A percentile compares a stretch with the other conserved stretches of the same genome.
Evolutionary conservation across 345 rosid species (phyloP).

Genomic region (Euphorbia peplus): DNA sequence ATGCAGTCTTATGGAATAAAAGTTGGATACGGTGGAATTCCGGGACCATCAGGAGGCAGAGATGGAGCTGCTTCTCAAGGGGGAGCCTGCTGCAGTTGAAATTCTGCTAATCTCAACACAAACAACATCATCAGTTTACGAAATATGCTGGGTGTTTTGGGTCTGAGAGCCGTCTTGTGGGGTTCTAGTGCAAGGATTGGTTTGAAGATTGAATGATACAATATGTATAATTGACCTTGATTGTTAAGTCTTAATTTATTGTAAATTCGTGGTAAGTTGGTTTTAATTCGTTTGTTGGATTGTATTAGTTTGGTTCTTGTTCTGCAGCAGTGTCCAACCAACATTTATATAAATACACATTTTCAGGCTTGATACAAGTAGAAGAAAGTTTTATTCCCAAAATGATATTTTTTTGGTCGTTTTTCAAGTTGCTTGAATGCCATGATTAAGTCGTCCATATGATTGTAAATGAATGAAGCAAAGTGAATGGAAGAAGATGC

Average conservation of each 20-base stretch:
- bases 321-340: neutral
- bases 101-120: neutral
- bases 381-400: too few relatives aligned
- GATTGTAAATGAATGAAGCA: too few relatives aligned
- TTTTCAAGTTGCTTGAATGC: too few relatives aligned
- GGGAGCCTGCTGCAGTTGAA: conserved; percentile 88
- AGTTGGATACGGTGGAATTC: conserved; percentile 94
- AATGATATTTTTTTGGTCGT: too few relatives aligned
- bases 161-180: neutral
- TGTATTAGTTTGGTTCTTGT: neutral
- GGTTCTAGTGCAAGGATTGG: conserved; percentile 1
- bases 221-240: conserved; percentile 2
- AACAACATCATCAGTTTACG: neutral
- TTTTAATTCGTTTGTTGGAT: neutral
- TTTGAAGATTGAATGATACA: neutral
- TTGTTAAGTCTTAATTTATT: conserved; percentile 8
- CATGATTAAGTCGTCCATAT: too few relatives aligned
- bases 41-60: conserved; percentile 90
- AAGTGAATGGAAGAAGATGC: conserved; percentile 6
- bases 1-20: conserved; percentile 90
- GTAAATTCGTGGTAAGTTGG: conserved; percentile 19
- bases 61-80: conserved; percentile 76
- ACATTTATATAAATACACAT: neutral
- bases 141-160: neutral
- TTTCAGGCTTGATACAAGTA: neutral